These are phyloP conservation scores for Stentor roeselii DNA, from an alignment of 73 alveolate genomes.

Conservation along the genomic window DNA sequence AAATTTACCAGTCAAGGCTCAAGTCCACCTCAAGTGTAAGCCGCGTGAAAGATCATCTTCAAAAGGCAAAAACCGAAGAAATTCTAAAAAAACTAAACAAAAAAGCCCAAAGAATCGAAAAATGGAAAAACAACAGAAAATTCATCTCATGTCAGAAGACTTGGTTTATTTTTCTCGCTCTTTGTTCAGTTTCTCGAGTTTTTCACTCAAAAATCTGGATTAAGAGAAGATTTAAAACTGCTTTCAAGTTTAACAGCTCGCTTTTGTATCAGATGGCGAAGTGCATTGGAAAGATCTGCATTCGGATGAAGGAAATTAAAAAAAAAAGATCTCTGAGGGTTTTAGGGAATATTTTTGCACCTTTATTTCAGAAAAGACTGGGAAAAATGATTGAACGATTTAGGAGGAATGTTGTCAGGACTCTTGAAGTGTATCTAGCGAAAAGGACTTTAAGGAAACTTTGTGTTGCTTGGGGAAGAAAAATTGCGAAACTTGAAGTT, in stretches of 20 bases:
- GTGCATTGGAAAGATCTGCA: neutral
- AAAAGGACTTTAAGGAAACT: neutral
- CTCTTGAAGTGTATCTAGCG: neutral
- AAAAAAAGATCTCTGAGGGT: neutral
- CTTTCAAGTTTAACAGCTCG: neutral
- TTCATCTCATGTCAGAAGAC: neutral
- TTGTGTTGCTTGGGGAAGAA: neutral
- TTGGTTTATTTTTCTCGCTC: neutral
- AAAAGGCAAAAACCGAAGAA: too few species aligned
- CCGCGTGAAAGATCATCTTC: neutral
- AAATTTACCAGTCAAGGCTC: neutral
- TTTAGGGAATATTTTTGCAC: neutral
- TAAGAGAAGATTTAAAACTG: neutral
- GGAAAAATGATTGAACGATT: too few species aligned
- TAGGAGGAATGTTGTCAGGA: neutral
- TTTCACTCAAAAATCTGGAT: neutral
- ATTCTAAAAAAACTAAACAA: neutral
- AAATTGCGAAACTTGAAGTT: neutral
- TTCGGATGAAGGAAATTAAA: neutral
- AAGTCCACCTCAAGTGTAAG: neutral
- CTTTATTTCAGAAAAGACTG: neutral
- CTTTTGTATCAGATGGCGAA: neutral
- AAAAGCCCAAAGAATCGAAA: neutral
- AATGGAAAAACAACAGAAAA: neutral
- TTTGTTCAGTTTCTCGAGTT: neutral